Conservation (phyloP, 2,329 filamentous ascomycete species). For the Trichophyton equinum region DNA sequence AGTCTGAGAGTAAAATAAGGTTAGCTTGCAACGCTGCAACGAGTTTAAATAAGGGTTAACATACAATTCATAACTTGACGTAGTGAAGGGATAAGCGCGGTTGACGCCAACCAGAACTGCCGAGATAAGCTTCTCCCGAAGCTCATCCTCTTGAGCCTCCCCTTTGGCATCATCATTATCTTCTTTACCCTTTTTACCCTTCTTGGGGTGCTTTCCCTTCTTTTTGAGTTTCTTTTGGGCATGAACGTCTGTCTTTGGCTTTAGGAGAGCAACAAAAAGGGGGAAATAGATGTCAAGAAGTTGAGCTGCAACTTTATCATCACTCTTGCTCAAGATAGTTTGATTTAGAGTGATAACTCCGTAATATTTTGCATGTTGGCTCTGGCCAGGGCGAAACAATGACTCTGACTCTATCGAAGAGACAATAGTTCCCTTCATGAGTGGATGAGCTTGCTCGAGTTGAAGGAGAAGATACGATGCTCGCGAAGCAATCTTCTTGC, state of each 20-base stretch:
- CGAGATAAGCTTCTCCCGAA: conserved; percentile 82
- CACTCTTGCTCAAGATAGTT: conserved; percentile 76
- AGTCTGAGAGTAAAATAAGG: conserved; percentile 41
- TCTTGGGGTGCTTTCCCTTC: conserved; percentile 6
- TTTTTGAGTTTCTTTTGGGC: conserved; percentile 20
- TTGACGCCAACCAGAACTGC: conserved; percentile 90
- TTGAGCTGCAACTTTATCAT: conserved; percentile 66
- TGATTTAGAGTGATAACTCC: conserved; percentile 95
- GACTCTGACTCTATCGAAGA: conserved; percentile 76
- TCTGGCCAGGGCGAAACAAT: conserved; percentile 76
- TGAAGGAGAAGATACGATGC: conserved; percentile 91
- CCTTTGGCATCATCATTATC: conserved; percentile 19
- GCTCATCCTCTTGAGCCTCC: conserved; percentile 48
- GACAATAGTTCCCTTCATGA: conserved; percentile 86
- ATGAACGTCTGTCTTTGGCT: conserved; percentile 40
- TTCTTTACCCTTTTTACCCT: conserved; percentile 35
- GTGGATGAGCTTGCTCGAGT: conserved; percentile 72
- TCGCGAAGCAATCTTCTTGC: conserved; percentile 88
- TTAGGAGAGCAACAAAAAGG: conserved; percentile 71
- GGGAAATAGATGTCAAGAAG: conserved; percentile 87
- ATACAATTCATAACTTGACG: conserved; percentile 62
- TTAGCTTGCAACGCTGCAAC: conserved; percentile 8
- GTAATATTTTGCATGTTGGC: conserved; percentile 81
- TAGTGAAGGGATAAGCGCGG: conserved; percentile 84
- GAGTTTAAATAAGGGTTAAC: conserved; percentile 16